Conservation (phyloP, 192 early-diverging fungal genomes). For the Phlyctochytrium arcticum region DNA sequence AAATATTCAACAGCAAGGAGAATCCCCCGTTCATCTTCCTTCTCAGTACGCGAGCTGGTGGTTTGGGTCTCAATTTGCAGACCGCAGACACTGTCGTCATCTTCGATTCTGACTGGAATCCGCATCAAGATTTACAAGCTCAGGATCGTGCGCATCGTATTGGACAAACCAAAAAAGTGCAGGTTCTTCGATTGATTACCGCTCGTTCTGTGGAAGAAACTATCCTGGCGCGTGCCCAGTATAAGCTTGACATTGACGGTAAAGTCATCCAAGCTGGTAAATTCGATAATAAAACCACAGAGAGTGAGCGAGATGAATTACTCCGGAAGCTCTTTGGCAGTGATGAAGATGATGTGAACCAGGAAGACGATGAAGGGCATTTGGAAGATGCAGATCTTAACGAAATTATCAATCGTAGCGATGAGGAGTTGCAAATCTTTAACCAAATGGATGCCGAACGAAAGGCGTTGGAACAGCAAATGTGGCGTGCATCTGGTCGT, state of each 20-base stretch:
- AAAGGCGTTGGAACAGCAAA: constrained; percentile 40
- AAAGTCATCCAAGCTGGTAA: constrained; percentile 99
- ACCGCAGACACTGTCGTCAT: constrained; percentile 98
- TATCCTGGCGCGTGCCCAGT: constrained; percentile 88
- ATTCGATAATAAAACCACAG: constrained; percentile 95
- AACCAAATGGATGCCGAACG: constrained; percentile 74
- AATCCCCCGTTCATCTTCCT: constrained; percentile 85
- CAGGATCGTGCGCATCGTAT: constrained; percentile 99
- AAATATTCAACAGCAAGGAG: constrained; percentile 76
- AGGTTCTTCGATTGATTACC: constrained; percentile 89
- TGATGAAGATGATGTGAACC: constrained; percentile 73
- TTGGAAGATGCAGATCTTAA: constrained; percentile 89
- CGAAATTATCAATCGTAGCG: constrained; percentile 83
- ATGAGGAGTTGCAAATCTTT: constrained; percentile 75
- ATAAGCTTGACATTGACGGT: constrained; percentile 94
- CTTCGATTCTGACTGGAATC: constrained; percentile 99
- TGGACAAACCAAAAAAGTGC: constrained; percentile 97
- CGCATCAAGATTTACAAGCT: constrained; percentile 97
- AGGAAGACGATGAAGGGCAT: constrained; percentile 62
- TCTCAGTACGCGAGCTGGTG: constrained; percentile 93
- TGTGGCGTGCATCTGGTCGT: constrained; percentile 55
- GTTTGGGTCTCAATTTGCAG: constrained; percentile 93
- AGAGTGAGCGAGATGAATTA: constrained; percentile 87
- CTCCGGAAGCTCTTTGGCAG: constrained; percentile 77
- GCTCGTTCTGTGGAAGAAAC: constrained; percentile 89